Percentiles rank a stretch among this genome's conserved stretches.
phyloP scores from a whole-genome alignment of 805 yeast genomes.

The Lipomyces mesembrius region DNA sequence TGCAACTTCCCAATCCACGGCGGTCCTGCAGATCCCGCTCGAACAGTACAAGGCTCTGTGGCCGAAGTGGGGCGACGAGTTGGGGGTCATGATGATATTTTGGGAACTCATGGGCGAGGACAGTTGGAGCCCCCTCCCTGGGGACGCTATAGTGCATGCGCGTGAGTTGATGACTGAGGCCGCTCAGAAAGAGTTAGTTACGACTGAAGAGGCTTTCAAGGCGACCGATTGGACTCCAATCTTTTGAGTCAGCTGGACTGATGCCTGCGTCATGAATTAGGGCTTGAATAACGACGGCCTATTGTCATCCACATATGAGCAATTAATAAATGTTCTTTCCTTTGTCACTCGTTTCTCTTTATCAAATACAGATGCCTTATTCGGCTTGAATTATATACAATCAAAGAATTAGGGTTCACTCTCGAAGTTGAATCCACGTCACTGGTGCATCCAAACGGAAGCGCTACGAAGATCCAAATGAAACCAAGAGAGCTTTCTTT shows the following conservation, averaged over 20 bases:
- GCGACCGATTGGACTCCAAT: background rate
- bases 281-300: no score
- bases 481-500: no score
- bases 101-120: background rate
- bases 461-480: no score
- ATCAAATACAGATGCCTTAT: no score
- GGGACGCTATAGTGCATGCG: background rate
- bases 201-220: background rate
- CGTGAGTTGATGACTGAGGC: background rate
- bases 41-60: background rate
- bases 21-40: background rate
- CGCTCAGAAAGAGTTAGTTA: background rate
- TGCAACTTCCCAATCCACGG: background rate
- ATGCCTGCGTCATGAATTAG: background rate
- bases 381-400: no score
- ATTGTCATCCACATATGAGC: no score
- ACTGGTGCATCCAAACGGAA: no score
- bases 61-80: background rate
- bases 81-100: background rate
- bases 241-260: background rate
- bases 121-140: background rate
- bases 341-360: no score
- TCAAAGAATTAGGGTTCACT: no score
- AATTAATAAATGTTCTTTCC: no score
- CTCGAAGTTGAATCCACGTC: no score